phyloP scores from a whole-genome alignment of 495 filamentous ascomycete genomes.

The Xanthoparmelia taractica region DNA sequence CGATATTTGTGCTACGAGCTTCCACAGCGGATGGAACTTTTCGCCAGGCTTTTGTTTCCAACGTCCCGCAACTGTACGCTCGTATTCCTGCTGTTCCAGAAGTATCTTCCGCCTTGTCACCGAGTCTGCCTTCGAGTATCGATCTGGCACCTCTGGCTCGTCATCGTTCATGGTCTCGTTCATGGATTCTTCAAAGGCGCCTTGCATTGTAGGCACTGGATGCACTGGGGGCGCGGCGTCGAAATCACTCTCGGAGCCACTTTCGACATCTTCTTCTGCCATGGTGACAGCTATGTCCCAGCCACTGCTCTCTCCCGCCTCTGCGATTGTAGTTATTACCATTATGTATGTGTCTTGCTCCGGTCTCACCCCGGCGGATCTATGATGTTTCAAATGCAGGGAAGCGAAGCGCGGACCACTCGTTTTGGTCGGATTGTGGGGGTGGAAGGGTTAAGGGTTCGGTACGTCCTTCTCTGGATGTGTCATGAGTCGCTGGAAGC shows the following conservation, averaged over 20 bases:
- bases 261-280: conserved; percentile 27
- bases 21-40: conserved; percentile 77
- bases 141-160: conserved; percentile 34
- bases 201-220: conserved; percentile 80
- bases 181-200: conserved; percentile 89
- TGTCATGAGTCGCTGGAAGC: conserved; percentile 7
- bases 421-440: conserved; percentile 2
- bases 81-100: conserved; percentile 56
- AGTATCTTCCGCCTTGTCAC: conserved; percentile 60
- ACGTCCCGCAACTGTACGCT: conserved; percentile 56
- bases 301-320: conserved; percentile 22
- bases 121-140: conserved; percentile 53
- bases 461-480: not conserved
- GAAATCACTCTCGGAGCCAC: conserved; percentile 25
- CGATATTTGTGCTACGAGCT: conserved; percentile 83
- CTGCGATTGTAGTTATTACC: conserved; percentile 23
- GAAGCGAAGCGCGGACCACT: conserved; percentile 15
- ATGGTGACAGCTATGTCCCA: conserved; percentile 26
- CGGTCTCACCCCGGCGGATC: conserved; percentile 5
- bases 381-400: conserved; percentile 15
- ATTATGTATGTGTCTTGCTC: conserved; percentile 21
- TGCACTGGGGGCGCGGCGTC: conserved; percentile 50
- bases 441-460: not conserved
- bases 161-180: conserved; percentile 52
- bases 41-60: conserved; percentile 65